Base-by-base conservation (phyloP, 768 basidiomycete genomes). In the Xerocomellus chrysenteron region DNA sequence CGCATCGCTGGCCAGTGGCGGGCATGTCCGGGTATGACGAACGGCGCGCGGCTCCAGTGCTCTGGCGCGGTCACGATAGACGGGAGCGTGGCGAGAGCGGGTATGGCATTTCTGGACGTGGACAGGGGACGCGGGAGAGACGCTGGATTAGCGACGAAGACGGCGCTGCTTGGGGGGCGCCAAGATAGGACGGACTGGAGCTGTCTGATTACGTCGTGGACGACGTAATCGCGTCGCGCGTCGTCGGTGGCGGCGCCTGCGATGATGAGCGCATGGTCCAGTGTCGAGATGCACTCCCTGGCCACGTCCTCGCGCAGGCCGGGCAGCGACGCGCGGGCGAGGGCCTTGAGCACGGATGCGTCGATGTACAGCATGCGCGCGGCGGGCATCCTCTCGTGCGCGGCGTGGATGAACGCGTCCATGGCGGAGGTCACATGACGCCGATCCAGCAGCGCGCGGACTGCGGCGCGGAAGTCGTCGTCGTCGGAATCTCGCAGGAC, bases 191-290 rank as follows among this genome's bases (percentile, higher is more conserved):
- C 46, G n/a, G 63, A 46, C 62, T 97, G 95, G 17, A 93, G 78
- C 21, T 65, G 59, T 32, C 64, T 63, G 59, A 98, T 90, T 41
- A 90, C 68, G 28, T 75, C 74, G 43, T 84, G 77, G n/a, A 92
- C 78, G 44, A 87, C 64, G 32, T 60, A 19, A 32, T 88, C 83
- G 39, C 84, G 72, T 42, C 88, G 76, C 13, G 76, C 75, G 17
- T 78, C 71, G 3, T 88, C 91, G 24, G 85, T 78, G 3, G 87
- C 84, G 2, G 67, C 68, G 0, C 94, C 94, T 14, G 93, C 87
- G 48, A 95, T 79, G 58, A 98, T 85, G 59, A 98, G 86, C 2
- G 88, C 87, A 60, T 78, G 79, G 67, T 99, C 97, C 26, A 98
- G 74, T 14, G 78, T 73, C 6, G 76, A 74, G 39, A 98, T 80